These are phyloP conservation scores for Talaromyces sp. DNA, from an alignment of 2,329 filamentous ascomycete genomes.

Conservation along the genomic window DNA sequence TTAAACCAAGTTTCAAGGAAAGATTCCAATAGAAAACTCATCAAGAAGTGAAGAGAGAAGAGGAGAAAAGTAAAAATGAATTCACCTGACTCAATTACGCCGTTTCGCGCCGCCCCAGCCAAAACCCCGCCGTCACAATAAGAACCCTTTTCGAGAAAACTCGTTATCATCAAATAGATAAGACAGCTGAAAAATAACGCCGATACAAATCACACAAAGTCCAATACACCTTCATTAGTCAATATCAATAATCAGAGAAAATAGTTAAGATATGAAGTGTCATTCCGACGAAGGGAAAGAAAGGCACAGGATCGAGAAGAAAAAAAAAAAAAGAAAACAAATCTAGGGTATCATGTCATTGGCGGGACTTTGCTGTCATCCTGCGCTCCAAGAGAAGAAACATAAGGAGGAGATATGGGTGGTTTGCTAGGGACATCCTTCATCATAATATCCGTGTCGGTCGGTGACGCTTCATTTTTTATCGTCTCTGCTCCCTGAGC, in stretches of 20 bases:
- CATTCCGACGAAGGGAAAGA: neutral
- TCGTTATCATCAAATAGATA: constrained; percentile 8
- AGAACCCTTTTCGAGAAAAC: constrained; percentile 14
- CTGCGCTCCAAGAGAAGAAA: constrained; percentile 18
- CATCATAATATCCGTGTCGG: constrained; percentile 30
- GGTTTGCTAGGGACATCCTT: constrained; percentile 30
- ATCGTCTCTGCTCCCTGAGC: constrained; percentile 17
- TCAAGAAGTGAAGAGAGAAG: neutral
- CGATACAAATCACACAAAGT: neutral
- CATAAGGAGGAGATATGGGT: constrained; percentile 26
- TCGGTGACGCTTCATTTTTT: constrained; percentile 23
- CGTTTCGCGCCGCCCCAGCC: constrained; percentile 1
- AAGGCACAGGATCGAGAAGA: neutral
- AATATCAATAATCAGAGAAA: constrained; percentile 10
- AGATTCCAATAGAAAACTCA: neutral
- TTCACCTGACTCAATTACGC: constrained; percentile 11
- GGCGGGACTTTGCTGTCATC: constrained; percentile 17
- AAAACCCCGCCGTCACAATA: constrained; percentile 7
- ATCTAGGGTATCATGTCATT: constrained; percentile 20
- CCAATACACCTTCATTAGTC: constrained; percentile 16
- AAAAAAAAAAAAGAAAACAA: constrained; percentile 3
- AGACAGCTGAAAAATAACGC: constrained; percentile 6
- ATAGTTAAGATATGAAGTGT: constrained; percentile 1
- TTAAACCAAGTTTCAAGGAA: neutral
- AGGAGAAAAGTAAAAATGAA: neutral